Base-by-base conservation (phyloP, 306 rosid species). In the Fragaria iinumae region DNA sequence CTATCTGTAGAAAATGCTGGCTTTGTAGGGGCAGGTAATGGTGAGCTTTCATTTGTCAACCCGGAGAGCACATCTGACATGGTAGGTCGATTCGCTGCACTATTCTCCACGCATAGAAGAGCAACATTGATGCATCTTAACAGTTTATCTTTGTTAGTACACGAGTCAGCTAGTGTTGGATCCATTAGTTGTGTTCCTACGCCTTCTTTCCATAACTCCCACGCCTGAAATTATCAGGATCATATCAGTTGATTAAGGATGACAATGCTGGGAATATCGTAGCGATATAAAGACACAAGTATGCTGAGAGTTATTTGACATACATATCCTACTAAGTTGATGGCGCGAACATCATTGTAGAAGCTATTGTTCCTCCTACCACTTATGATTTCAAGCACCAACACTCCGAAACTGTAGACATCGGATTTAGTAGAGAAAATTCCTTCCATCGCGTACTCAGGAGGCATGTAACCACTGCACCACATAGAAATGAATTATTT, bases 261-360 rank as follows among this genome's bases (percentile, higher is more conserved):
- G 10, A 21, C 39, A 36, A 60, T 10, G 0, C 17, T 6, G 6
- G 5, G 8, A 50, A 50, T 50, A 17, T 2, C 6, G 1, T 14
- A 49, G 8, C 55, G 16, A 14, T 50, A 5, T 50, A 18, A 50
- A 50, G 56, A 5, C 56, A 50, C 1, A 17, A 50, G 9, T 50
- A 5, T 49, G 11, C 7, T 0, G n/a, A 8, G 21, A 39, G 12
- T 50, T 38, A 25, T 43, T 45, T 41, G 36, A 29, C 82, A 14
- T 72, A 80, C 84, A 74, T 85, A 63, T 74, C 84, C 84, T 14
- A 80, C 73, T 65, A 85, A 45, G 59, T 79, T 82, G 38, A 69
- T 41, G 18, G 68, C 65, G 5, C 32, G 8, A 6, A 82, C 48
- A 1, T 3, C 49, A 11, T 38, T 3, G 18, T 72, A 55, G 16